Evolutionary conservation across 2,329 filamentous ascomycete genomes (phyloP), one percentile per base, ranked within the genome.

Genomic region (Colletotrichum scovillei): DNA sequence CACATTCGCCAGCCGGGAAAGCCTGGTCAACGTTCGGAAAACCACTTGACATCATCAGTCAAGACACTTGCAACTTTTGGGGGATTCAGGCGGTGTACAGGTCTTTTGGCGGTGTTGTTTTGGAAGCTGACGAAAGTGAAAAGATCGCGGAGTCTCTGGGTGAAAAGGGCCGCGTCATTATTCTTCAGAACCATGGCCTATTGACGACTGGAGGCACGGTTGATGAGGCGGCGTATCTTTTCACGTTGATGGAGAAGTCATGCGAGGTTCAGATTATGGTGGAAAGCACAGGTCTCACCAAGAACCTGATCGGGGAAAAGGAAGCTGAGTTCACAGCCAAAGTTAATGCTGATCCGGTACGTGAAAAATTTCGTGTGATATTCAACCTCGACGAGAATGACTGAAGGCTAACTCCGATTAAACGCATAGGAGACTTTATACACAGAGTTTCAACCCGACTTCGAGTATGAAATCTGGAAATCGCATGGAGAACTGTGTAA

Each of bases 151-250:
- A 83, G 30, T 88, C 91, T 0, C 79, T 93, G 1, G 92, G 91
- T 0, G 76, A 78, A 0, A 80, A 84, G 0, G 86, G 86, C 58
- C 89, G 82, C 76, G 88, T 85, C 0, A 83, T 90, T 69, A 89
- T 93, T 35, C 80, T 93, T 32, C 83, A 89, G 63, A 93, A 93
- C 75, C 91, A 93, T 77, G 92, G 92, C 0, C 79, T 93, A 14
- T 78, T 93, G 56, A 92, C 90, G 0, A 89, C 91, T 0, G 91
- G 92, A 0, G 79, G 79, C 0, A 93, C 91, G 0, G 91, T 93
- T 0, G 92, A 93, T 72, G 91, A 93, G 79, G 91, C 92, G 0
- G 90, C 90, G 0, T 93, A 90, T 77, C 78, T 92, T 14, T 92
- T 92, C 78, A 88, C 87, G 12, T 56, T 14, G 53, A 66, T 72